Base-by-base conservation (phyloP, 352 stramenopile genomes). In the Pythium monospermum region DNA sequence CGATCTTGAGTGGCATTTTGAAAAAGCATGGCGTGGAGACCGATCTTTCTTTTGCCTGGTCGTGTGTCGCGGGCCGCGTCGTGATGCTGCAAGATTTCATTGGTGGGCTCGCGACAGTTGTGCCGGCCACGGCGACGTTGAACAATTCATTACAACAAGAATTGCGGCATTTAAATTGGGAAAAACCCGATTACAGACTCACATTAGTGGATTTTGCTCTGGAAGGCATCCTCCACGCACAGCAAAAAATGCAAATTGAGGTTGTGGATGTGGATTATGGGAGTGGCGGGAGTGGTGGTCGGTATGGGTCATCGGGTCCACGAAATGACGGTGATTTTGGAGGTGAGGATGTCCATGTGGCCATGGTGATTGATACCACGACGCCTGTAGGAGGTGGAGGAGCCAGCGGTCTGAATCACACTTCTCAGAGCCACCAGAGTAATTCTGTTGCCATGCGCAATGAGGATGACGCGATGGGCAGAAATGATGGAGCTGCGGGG, bases 181-280 rank as follows among this genome's bases (percentile, higher is more conserved):
- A 83, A 48, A 87, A 83, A 49, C 69, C 70, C 15, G 73, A 83
- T 57, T 82, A 82, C 35, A 71, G 69, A 4, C 59, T 80, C 56
- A 76, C 72, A 15, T 73, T 75, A 62, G 49, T 86, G 13, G 72
- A 86, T 56, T 80, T 84, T 40, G 62, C 72, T 18, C 67, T 86
- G 19, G 75, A 86, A 50, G 75, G 75, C 2, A 84, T 86, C 33
- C 55, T 86, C 33, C 75, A 86, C 54, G 72, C 75, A n/a, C 67
- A 74, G 27, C 75, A 84, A 59, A 85, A 85, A 58, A 54, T 69
- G 57, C 75, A 74, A 31, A 66, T 85, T 10, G 74, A 85, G 47
- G 59, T 85, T 27, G 73, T 85, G 23, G 73, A 83, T 26, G 57
- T 81, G 25, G 67, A 77, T 45, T 73, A 66, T 44, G 5, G 66